Base-by-base conservation (phyloP, 2,329 filamentous ascomycete genomes). In the Eurotiales sp. region DNA sequence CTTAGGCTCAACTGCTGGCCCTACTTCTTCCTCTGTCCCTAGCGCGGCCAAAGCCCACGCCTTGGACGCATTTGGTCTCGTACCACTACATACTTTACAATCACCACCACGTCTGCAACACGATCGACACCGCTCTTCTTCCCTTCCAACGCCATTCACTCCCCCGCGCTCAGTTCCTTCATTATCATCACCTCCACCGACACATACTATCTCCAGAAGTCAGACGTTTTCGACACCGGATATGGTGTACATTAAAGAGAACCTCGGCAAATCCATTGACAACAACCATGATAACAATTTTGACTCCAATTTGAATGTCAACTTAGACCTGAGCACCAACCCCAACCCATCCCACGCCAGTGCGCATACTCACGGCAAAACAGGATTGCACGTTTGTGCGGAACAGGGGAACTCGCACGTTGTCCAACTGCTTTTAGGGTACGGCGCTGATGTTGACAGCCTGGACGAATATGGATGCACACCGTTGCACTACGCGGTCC, bases 151-250 rank as follows among this genome's bases (percentile, higher is more conserved):
- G 5, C 51, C 30, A 8, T 47, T 52, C 19, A 49, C 51, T 8
- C 51, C 51, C 27, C 51, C 51, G 17, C 40, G 51, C 15, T 53
- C 51, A 2, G 46, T 53, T 25, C 51, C 51, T 8, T 49, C 51
- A 25, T 15, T 29, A 19, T 36, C 37, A 5, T 37, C 34, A 4
- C 15, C 47, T 22, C 37, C 46, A 15, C 40, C 50, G 22, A 27
- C 44, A 22, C 44, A 17, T 1, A 30, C 17, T 3, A 25, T 41
- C 4, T 32, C 44, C n/a, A 25, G 50, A 34, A 46, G 27, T 29
- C 27, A 36, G 12, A 27, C 34, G 14, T 37, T 44, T 37, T 25
- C 25, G 15, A 44, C 34, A 15, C 34, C 46, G 32, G 34, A 21
- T 11, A 32, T 52, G 34, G 45, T 30, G 36, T 32, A 32, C 10